Conservation (phyloP, 768 basidiomycete species). For the Holtermanniella nyarrowii region DNA sequence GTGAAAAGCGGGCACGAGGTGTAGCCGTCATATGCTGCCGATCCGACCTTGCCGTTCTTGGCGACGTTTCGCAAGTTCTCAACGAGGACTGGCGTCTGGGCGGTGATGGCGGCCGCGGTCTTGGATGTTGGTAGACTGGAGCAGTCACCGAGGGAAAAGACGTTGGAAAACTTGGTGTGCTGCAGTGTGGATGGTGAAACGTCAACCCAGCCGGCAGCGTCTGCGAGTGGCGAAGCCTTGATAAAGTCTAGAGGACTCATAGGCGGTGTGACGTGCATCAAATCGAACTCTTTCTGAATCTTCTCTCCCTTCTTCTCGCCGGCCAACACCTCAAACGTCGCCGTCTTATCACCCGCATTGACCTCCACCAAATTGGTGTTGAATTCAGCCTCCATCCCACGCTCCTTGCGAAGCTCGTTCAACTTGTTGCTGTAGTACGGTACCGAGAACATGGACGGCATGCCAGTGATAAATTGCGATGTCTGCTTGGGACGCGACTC, state of each 20-base stretch:
- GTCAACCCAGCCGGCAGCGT: slow-evolving; percentile 78
- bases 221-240: slow-evolving; percentile 45
- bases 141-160: slow-evolving; percentile 88
- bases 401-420: slow-evolving; percentile 61
- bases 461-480: slow-evolving; percentile 73
- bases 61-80: slow-evolving; percentile 75
- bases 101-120: slow-evolving; percentile 87
- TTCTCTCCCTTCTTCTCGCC: slow-evolving; percentile 52
- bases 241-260: slow-evolving; percentile 80
- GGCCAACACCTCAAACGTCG: slow-evolving; percentile 65
- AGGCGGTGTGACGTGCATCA: slow-evolving; percentile 80
- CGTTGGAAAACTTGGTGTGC: slow-evolving; percentile 72
- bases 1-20: slow-evolving; percentile 52
- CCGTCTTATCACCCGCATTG: slow-evolving; percentile 59
- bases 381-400: slow-evolving; percentile 72
- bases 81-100: slow-evolving; percentile 77
- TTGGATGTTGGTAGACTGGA: slow-evolving; percentile 88
- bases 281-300: slow-evolving; percentile 63
- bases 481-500: slow-evolving; percentile 51
- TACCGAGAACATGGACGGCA: slow-evolving; percentile 92
- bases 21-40: slow-evolving; percentile 67
- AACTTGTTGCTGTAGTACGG: slow-evolving; percentile 91
- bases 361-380: slow-evolving; percentile 70
- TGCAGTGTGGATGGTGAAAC: slow-evolving; percentile 72
- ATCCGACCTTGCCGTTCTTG: slow-evolving; percentile 58